phyloP scores from a whole-genome alignment of 257 asterid genomes.

The Petunia secreta region DNA sequence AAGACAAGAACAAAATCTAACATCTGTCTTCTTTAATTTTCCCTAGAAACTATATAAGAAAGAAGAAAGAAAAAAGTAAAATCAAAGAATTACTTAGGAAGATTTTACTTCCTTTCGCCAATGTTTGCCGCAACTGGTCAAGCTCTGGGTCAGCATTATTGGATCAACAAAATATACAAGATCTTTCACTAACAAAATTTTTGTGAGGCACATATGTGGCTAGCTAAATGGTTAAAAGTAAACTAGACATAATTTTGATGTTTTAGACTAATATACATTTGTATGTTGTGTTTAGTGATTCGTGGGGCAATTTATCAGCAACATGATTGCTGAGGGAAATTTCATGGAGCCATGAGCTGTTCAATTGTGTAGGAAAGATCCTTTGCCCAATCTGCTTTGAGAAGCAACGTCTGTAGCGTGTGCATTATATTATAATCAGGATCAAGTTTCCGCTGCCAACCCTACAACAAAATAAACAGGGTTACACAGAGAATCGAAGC shows the following conservation, averaged over 20 bases:
- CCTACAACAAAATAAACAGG: conserved; percentile 36
- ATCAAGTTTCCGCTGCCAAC: conserved; percentile 82
- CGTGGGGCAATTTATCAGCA: not conserved
- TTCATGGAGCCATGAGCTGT: conserved; percentile 81
- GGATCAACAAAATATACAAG: not conserved
- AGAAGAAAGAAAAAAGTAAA: too few relatives aligned
- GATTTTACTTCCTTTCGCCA: not conserved
- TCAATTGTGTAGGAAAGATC: conserved; percentile 70
- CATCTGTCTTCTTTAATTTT: too few relatives aligned
- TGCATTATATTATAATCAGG: conserved; percentile 82
- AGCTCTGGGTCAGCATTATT: conserved; percentile 23
- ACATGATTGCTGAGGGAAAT: not conserved
- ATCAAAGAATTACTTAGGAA: too few relatives aligned
- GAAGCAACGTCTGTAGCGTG: conserved; percentile 69
- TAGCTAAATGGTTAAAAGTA: conserved; percentile 16
- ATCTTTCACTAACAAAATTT: conserved; percentile 6
- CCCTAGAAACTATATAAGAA: not conserved
- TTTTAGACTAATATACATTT: conserved; percentile 18
- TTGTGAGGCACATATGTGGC: conserved; percentile 17
- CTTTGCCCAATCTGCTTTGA: conserved; percentile 83
- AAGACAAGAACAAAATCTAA: too few relatives aligned
- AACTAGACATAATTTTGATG: conserved; percentile 20
- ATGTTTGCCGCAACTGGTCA: conserved; percentile 10
- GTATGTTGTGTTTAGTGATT: not conserved
- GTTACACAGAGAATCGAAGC: not conserved